Percentiles rank a stretch among this genome's conserved stretches.
phyloP scores from a whole-genome alignment of 1,284 basidiomycete genomes.

The Baeospora myosura region DNA sequence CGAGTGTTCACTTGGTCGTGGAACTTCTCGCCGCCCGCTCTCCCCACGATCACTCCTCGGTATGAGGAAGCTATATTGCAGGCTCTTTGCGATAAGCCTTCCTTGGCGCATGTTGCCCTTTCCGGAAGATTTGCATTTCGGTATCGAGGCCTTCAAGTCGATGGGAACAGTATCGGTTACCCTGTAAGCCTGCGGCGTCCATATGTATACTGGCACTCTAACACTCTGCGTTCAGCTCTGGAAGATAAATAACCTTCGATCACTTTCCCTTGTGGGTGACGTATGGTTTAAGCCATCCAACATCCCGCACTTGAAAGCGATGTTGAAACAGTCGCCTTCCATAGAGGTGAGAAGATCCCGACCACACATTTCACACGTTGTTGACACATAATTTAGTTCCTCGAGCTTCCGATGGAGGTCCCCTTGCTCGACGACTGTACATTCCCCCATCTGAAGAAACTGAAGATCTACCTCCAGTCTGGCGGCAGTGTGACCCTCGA shows the following conservation, averaged over 20 bases:
- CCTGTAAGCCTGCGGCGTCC: constrained; percentile 26
- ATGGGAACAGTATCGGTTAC: constrained; percentile 26
- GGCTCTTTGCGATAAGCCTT: constrained; percentile 19
- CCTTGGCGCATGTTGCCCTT: constrained; percentile 24
- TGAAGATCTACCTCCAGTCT: constrained; percentile 30
- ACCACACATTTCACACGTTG: not conserved
- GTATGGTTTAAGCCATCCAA: constrained; percentile 30
- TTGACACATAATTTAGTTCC: constrained; percentile 19
- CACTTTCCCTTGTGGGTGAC: constrained; percentile 30
- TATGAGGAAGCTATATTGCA: constrained; percentile 28
- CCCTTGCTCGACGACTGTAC: constrained; percentile 24
- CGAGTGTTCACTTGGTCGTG: constrained; percentile 34
- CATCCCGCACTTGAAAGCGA: constrained; percentile 24
- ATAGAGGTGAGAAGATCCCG: constrained; percentile 26
- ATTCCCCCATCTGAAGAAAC: constrained; percentile 31
- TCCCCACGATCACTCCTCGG: not conserved
- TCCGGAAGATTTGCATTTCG: too few relatives aligned
- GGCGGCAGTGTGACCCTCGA: constrained; percentile 27
- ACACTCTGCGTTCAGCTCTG: constrained; percentile 24
- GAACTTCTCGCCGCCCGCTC: constrained; percentile 12
- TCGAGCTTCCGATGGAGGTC: constrained; percentile 38
- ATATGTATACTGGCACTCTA: constrained; percentile 4
- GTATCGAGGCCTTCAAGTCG: too few relatives aligned
- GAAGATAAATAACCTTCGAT: constrained; percentile 30
- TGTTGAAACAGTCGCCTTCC: constrained; percentile 28